Evolutionary conservation across 2,329 filamentous ascomycete genomes (phyloP), one percentile per base, ranked within the genome.

Genomic region (Colletotrichum sp.): DNA sequence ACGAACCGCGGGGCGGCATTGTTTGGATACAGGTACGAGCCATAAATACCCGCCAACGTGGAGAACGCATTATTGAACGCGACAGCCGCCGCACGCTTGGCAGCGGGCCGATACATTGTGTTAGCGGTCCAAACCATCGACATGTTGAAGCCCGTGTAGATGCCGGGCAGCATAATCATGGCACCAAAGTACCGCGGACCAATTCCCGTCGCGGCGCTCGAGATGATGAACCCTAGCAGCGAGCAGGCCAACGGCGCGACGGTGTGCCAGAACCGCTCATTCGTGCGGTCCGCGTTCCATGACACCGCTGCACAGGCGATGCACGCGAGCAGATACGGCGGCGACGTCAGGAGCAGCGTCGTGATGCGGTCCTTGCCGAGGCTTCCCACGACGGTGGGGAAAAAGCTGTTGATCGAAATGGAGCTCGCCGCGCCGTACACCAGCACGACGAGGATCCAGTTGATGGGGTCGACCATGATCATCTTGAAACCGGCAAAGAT

Each of bases 261-360:
- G 18, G 70, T 76, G 9, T 77, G 77, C 71, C 70, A 77, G 36
- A 71, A 77, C 9, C 78, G 36, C 30, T 79, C 77, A 2, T 67
- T 18, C n/a, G 65, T 63, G 2, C 75, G 75, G 26, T 74, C 77
- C 2, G 78, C 71, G 14, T 64, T 66, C 75, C 75, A 78, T 9
- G 78, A 67, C 2, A 72, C 60, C 16, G 14, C 66, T 1, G 65
- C 65, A 18, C 73, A 85, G 8, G 83, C 81, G 18, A 81, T 81
- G 18, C 84, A 85, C 0, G 86, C 86, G 36, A 85, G 79, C 3
- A 86, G 77, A 71, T 87, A 88, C 1, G 87, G 87, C 1, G 87
- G 87, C 36, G 83, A 83, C 6, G 85, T 88, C 7, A 89, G 83
- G 1, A 86, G 84, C 4, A 88, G 82, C 2, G 87, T 88, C 34